Evolutionary conservation across 768 basidiomycete genomes (phyloP), one percentile per base, ranked within the genome.

Genomic region (Peribolospora baueri): DNA sequence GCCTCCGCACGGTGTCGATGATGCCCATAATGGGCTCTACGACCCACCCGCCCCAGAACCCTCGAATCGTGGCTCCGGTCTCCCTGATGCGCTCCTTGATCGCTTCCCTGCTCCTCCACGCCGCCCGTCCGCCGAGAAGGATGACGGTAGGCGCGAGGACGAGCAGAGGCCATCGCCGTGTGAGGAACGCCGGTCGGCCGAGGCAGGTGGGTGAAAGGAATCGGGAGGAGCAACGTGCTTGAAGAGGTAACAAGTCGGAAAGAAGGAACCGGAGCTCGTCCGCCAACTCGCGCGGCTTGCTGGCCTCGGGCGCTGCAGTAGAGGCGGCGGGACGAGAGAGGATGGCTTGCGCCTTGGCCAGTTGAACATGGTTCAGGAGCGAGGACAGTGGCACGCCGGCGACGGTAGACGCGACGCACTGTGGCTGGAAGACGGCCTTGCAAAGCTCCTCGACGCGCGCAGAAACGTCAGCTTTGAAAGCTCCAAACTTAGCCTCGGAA

Each of bases 1-100:
- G 84, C 4, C 80, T 74, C 51, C 85, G 73, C 25, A 98, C 76
- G 0, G 91, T 95, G 60, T 78, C 77, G 4, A 84, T 65, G 8
- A 97, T 79, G 6, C 78, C 84, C 50, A 73, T 73, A n/a, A 91
- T 62, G 3, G 91, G 91, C 54, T 86, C 83, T 50, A 91, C 67
- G 8, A 95, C 71, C 82, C 87, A 95, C 50, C 79, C 81, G 14
- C 73, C 70, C 58, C 86, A 68, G 64, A 97, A 90, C 0, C 79
- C 80, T 36, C 70, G 69, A 5, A 76, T 61, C 0, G 87, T 88
- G 61, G 81, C 77, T 42, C 71, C 64, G 0, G 77, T 73, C 58
- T 84, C 80, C n/a, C 58, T 57, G 3, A 73, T 72, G 52, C 82
- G 68, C 47, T 77, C 73, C 5, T 68, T 54, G 51, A 88, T 61